These are phyloP conservation scores for Fusarium austroafricanum DNA, from an alignment of 2,329 filamentous ascomycete genomes.

Conservation along the genomic window DNA sequence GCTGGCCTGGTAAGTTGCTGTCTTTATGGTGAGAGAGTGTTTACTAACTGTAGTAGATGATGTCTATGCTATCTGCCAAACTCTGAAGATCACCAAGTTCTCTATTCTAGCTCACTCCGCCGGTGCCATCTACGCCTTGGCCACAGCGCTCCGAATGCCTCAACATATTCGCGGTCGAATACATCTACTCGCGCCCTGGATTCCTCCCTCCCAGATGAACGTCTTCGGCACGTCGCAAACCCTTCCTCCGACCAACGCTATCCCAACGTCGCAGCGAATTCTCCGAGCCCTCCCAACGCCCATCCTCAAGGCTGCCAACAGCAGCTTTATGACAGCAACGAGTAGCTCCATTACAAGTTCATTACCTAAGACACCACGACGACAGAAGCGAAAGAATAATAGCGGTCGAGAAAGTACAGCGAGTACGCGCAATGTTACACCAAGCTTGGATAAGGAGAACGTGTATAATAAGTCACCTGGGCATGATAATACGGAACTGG, in stretches of 20 bases:
- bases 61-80: constrained; percentile 92
- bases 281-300: constrained; percentile 90
- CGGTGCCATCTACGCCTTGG: constrained; percentile 96
- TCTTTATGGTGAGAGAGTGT: fast-evolving
- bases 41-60: constrained; percentile 64
- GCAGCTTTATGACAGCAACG: constrained; percentile 92
- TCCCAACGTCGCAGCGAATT: constrained; percentile 92
- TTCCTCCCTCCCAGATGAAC: constrained; percentile 92
- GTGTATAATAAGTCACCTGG: constrained; percentile 47
- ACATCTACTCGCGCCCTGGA: constrained; percentile 95
- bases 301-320: constrained; percentile 93
- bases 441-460: constrained; percentile 64
- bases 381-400: constrained; percentile 69
- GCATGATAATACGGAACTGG: constrained; percentile 35
- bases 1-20: constrained; percentile 83
- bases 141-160: constrained; percentile 93
- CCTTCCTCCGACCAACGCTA: constrained; percentile 82
- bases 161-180: constrained; percentile 95
- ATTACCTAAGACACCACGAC: constrained; percentile 73
- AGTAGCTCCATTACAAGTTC: constrained; percentile 86
- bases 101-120: constrained; percentile 96
- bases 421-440: constrained; percentile 51
- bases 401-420: constrained; percentile 54
- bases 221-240: constrained; percentile 79
- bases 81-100: constrained; percentile 93